Base-by-base conservation (phyloP, 2,329 filamentous ascomycete species). In the Colletotrichum trifolii region DNA sequence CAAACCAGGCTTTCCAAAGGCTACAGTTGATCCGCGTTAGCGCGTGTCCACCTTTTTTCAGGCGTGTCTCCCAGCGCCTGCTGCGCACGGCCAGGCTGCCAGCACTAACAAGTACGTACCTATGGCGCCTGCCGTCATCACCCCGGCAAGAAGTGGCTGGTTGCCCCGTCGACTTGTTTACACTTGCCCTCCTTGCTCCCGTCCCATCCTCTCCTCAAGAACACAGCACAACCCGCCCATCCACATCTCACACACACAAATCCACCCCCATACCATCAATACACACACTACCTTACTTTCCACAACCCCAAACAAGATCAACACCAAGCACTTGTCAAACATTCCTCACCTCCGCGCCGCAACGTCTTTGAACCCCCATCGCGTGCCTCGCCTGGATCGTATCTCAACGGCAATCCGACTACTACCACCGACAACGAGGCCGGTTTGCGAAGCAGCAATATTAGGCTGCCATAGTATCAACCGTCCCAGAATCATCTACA, bases 131-230 rank as follows among this genome's bases (percentile, higher is more conserved):
- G 64, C 64, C 64, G 60, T 66, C 64, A 66, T 66, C 64, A 66
- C 64, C 64, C 64, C 60, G 54, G 64, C 59, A 64, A 64, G 54
- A 66, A 64, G 64, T 66, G 64, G 64, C 64, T 66, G 50, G 69
- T 71, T 71, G 69, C 69, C 68, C 67, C 52, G 69, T 67, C 69
- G 68, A 71, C 69, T 67, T 71, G 69, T 71, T 71, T 71, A 71
- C 69, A 61, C 60, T 60, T 63, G 64, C 60, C 49, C 64, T 64
- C 60, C 60, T 60, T 66, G 54, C 60, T 60, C 60, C 64, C 60
- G 54, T 55, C 48, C 60, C 55, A 25, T 25, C 25, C 48, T 61
- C 60, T 65, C 60, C 64, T 66, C 64, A 66, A 66, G 64, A 66
- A 66, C 54, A 61, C 50, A 63, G 60, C 54, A 66, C 64, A 63